Evolutionary conservation across 148 eudicot genomes (phyloP), one percentile per base, ranked within the genome.

Genomic region (Amaranthus palmeri): DNA sequence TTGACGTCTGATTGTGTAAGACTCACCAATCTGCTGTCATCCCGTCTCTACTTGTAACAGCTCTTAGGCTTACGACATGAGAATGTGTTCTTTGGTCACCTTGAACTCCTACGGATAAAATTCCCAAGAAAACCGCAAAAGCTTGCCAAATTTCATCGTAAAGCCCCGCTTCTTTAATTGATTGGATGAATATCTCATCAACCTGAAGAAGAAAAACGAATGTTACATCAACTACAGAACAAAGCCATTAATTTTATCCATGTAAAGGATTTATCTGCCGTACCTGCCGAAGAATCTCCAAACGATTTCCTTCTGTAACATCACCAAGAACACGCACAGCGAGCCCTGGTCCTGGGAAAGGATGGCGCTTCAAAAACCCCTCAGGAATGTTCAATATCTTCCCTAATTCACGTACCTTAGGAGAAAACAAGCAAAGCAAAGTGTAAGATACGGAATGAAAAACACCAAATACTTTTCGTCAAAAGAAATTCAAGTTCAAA

Each of bases 61-160:
- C 99, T 85, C 99, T 84, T 40, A 95, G 88, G 62, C 96, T 88
- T 59, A 95, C 92, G 67, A 86, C 96, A 80, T 87, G 86, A 49
- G 93, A 87, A 76, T 91, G 88, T 14, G 96, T 91, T 83, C 99
- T 86, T 76, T 90, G 93, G 83, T 95, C 99, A 72, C 99, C 99
- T 87, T 95, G 99, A 72, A 91, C 99, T 42, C 99, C 99, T 52
- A 92, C 97, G 47, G 97, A 83, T 71, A 80, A 80, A 54, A 88
- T 77, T 4, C 91, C 96, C 77, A 95, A 78, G 85, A 91, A 88
- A 44, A 95, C 99, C 51, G 92, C 97, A 77, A 92, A 95, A 46
- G 99, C 99, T 95, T 95, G 99, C 99, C 99, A 95, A 65, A 95
- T 95, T 1, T 79, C 68, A 75, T 95, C 99, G 74, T 95, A 95